These are phyloP conservation scores for Orbilia javanica DNA, from an alignment of 2,329 filamentous ascomycete genomes.

Conservation along the genomic window DNA sequence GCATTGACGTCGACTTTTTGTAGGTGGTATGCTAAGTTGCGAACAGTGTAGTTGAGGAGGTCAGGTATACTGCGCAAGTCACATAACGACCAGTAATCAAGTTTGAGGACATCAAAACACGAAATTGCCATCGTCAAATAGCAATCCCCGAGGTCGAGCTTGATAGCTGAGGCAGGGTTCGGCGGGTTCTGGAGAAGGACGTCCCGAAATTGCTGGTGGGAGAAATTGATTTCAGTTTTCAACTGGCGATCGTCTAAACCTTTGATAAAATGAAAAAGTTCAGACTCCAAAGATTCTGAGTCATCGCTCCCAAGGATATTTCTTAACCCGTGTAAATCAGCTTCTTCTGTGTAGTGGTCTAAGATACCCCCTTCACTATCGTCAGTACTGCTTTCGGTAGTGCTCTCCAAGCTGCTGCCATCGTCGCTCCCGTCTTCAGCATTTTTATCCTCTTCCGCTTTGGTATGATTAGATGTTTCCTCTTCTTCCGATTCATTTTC, in stretches of 20 bases:
- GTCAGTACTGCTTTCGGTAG: not conserved
- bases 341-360: too few species aligned
- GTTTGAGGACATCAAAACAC: not conserved
- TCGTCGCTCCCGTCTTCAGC: not conserved
- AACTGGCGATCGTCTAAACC: not conserved
- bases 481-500: not conserved
- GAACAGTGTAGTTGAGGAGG: not conserved
- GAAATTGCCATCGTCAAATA: constrained; percentile 11
- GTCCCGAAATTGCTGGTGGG: constrained; percentile 9
- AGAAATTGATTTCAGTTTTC: not conserved
- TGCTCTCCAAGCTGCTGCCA: not conserved
- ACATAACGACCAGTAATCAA: not conserved
- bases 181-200: not conserved
- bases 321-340: not conserved
- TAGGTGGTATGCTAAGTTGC: not conserved
- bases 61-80: not conserved
- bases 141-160: not conserved
- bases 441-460: not conserved
- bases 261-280: not conserved
- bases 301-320: not conserved
- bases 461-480: not conserved
- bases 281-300: not conserved
- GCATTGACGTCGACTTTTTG: not conserved
- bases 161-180: not conserved
- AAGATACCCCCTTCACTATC: not conserved